A percentile compares a stretch with the other conserved stretches of the same genome.
Conservation (phyloP, 441 rosid genomes). For the Geranium incanum region DNA sequence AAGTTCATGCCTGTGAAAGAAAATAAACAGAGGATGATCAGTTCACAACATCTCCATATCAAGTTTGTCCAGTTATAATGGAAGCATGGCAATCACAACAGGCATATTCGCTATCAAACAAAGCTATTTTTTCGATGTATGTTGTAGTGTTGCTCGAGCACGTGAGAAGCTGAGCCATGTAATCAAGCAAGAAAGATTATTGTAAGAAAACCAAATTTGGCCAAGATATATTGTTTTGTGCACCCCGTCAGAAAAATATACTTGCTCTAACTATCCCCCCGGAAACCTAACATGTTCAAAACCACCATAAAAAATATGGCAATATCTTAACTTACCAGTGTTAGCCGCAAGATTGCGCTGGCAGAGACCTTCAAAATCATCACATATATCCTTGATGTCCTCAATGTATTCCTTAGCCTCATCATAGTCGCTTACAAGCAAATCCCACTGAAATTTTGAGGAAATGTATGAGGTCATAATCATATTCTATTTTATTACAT, state of each 20-base stretch:
- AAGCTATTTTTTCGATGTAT: background rate
- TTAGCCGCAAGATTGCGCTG: constrained; percentile 93
- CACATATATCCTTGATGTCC: constrained; percentile 79
- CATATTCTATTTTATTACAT: background rate
- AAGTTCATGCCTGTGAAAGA: constrained; percentile 73
- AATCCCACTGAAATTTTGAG: constrained; percentile 58
- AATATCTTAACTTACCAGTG: constrained; percentile 45
- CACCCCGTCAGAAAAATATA: background rate
- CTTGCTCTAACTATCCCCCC: background rate
- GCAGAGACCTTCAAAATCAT: constrained; percentile 83
- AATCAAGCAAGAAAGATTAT: background rate
- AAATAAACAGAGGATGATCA: background rate
- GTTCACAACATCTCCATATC: background rate
- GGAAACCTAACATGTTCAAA: background rate
- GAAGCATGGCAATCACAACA: background rate
- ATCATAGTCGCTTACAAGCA: constrained; percentile 64
- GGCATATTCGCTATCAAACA: background rate
- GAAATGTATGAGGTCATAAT: constrained; percentile 14
- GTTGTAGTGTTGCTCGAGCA: background rate
- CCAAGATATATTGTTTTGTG: background rate
- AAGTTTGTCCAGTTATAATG: background rate
- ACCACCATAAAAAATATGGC: background rate
- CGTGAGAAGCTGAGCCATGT: background rate
- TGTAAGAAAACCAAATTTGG: background rate
- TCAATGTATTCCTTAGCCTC: constrained; percentile 83